Evolutionary conservation across 2,329 filamentous ascomycete species (phyloP), one percentile per base, ranked within the genome.

Genomic region (Aureobasidium zeae): DNA sequence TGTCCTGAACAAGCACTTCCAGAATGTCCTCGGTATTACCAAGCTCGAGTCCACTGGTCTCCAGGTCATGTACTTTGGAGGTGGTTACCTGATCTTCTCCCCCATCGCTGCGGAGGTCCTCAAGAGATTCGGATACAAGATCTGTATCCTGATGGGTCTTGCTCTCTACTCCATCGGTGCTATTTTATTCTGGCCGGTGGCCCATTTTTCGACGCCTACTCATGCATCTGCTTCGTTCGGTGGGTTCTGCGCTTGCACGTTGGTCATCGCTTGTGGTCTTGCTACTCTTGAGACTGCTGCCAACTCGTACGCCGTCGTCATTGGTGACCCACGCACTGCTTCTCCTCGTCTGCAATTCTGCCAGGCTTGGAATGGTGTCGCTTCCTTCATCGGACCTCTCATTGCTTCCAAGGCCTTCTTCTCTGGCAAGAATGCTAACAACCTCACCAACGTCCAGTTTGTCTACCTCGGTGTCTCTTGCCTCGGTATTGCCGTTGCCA

Each of bases 101-200:
- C 61, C 64, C 17, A 57, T 64, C 47, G 65, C 64, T 26, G 64
- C 63, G 20, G 63, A 66, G 46, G 59, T 67, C 38, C 50, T 68
- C 35, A 64, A 64, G 51, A 58, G 63, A 49, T 64, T 60, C 49
- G 65, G 66, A 22, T 69, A 69, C 55, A 67, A 64, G 49, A 47
- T 61, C 47, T 68, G 65, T 17, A 68, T 69, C 52, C 56, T 70
- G 44, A 63, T 63, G 58, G 61, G 61, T 25, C 53, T 63, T 7
- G 39, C 41, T 10, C 49, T 63, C 39, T 63, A 63, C 56, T 61
- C 57, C 7, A 44, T 63, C 39, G 61, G 61, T 49, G 63, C 61
- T 13, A 46, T 64, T 46, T 51, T 61, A 48, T 63, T 64, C 52
- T 64, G 61, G 60, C 61, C 61, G 2, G 55, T 55, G 6, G 60